phyloP scores from a whole-genome alignment of 78 protist species.

The Guillardia theta region DNA sequence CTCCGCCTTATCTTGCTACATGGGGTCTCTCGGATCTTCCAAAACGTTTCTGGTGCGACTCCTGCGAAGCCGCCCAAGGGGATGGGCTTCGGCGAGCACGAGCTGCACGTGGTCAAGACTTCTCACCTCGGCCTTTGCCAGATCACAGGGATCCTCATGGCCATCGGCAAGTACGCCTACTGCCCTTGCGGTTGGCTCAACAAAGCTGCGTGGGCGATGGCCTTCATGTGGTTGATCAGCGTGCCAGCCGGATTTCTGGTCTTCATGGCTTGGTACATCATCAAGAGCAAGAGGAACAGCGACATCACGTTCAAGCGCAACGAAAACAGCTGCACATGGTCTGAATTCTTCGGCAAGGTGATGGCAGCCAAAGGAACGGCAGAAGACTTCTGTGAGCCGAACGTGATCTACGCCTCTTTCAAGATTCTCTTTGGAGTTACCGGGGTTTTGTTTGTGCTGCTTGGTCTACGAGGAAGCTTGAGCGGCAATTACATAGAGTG shows the following conservation, averaged over 20 bases:
- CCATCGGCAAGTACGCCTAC: neutral
- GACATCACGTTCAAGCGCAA: neutral
- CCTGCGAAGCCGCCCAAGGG: neutral
- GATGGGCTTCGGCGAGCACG: neutral
- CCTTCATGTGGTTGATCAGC: neutral
- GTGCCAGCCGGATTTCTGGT: neutral
- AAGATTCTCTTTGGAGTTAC: too few species aligned
- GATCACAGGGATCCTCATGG: neutral
- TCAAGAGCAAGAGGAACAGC: neutral
- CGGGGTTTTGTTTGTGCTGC: too few species aligned
- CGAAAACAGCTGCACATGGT: neutral
- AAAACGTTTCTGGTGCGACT: neutral
- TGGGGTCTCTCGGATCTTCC: neutral
- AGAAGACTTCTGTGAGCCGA: neutral
- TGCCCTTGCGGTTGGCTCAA: neutral
- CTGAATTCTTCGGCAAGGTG: neutral
- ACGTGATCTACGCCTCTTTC: too few species aligned
- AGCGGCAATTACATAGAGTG: neutral
- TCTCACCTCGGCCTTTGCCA: constrained; percentile 7
- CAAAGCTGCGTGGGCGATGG: neutral
- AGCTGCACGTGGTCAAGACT: neutral
- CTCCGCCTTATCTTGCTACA: neutral
- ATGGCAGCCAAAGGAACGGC: neutral
- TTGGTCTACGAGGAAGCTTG: too few species aligned
- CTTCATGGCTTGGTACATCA: neutral